These are phyloP conservation scores for Aspergillus leporis DNA, from an alignment of 495 filamentous ascomycete genomes.

Conservation along the genomic window DNA sequence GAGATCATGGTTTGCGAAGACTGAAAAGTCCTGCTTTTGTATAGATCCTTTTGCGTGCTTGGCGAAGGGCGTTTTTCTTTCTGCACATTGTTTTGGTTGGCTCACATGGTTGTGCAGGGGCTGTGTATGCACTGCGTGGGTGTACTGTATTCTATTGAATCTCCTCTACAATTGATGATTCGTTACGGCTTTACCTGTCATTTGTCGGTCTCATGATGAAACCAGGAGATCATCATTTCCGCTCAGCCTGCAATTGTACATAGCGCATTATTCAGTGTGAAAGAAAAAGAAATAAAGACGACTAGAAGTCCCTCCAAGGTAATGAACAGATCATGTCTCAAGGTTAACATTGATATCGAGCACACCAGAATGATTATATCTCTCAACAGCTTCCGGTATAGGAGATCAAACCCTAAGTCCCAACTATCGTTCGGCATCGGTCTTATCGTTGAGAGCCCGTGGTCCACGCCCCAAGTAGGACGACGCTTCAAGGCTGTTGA, in stretches of 20 bases:
- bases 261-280: background rate
- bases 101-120: background rate
- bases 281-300: background rate
- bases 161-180: background rate
- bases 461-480: conserved; percentile 18
- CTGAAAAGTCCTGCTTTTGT: background rate
- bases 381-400: background rate
- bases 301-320: background rate
- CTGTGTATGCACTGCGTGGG: conserved; percentile 1
- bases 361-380: too few species aligned
- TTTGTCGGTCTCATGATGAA: background rate
- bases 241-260: background rate
- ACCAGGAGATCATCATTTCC: background rate
- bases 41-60: background rate
- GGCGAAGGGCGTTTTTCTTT: background rate
- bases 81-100: background rate
- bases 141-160: background rate
- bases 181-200: background rate
- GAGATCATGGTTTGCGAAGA: background rate
- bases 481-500: conserved; percentile 51
- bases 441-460: conserved; percentile 5
- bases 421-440: conserved; percentile 6
- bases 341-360: too few species aligned
- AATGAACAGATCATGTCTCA: too few species aligned
- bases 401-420: background rate